A percentile compares a stretch with the other conserved stretches of the same genome.
Evolutionary conservation across 2,329 filamentous ascomycete species (phyloP).

Genomic region (Phoma sp.): DNA sequence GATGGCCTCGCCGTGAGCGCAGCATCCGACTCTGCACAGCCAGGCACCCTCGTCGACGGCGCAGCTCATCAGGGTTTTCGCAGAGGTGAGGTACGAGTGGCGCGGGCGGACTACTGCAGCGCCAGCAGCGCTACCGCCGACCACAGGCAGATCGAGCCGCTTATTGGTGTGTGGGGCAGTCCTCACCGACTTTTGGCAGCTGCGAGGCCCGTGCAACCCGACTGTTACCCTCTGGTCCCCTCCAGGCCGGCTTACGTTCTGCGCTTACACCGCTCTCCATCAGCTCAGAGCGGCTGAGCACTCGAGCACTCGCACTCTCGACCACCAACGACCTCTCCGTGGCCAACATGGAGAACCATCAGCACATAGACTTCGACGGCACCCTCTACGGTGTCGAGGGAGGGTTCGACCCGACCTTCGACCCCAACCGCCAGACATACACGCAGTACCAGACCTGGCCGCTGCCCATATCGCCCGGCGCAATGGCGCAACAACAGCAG

Average conservation of each 20-base stretch:
- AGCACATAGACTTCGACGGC: conserved; percentile 49
- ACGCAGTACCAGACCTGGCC: conserved; percentile 49
- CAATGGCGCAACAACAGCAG: conserved; percentile 38
- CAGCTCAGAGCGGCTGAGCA: conserved; percentile 48
- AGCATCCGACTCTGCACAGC: conserved; percentile 8
- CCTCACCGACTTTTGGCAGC: conserved; percentile 23
- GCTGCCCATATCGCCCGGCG: conserved; percentile 45
- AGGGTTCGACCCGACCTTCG: conserved; percentile 49
- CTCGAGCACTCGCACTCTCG: conserved; percentile 29
- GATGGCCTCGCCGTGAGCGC: conserved; percentile 13
- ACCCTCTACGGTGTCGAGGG: conserved; percentile 47
- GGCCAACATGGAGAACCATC: conserved; percentile 52
- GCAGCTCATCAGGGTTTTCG: conserved; percentile 26
- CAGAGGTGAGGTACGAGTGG: conserved; percentile 16
- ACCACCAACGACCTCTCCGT: conserved; percentile 29
- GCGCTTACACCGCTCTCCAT: conserved; percentile 37
- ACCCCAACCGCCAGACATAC: conserved; percentile 44
- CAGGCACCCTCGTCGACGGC: conserved; percentile 25
- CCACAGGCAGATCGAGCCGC: conserved; percentile 22
- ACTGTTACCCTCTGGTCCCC: conserved; percentile 21
- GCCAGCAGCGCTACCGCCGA: conserved; percentile 32
- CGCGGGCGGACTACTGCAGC: conserved; percentile 37
- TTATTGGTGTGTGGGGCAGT: conserved; percentile 20
- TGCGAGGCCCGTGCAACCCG: conserved; percentile 18
- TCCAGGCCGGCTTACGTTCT: conserved; percentile 22